A percentile compares a stretch with the other conserved stretches of the same genome.
phyloP scores from a whole-genome alignment of 2,329 filamentous ascomycete genomes.

The Colletotrichum simmondsii region DNA sequence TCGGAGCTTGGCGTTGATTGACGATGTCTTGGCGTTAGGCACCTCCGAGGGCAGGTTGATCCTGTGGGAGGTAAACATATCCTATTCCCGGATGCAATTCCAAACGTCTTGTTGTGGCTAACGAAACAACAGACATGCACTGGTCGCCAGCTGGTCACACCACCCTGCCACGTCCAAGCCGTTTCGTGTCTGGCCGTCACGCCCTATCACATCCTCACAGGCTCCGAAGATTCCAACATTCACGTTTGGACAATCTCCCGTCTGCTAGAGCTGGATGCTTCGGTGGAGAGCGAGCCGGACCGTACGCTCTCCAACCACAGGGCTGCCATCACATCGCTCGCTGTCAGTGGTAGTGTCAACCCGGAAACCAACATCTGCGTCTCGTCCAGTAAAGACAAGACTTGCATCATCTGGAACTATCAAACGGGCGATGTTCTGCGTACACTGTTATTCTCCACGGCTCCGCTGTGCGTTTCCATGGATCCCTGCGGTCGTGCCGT shows the following conservation, averaged over 20 bases:
- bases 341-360: conserved; percentile 73
- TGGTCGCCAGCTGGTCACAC: conserved; percentile 80
- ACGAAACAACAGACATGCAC: conserved; percentile 69
- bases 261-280: conserved; percentile 71
- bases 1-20: conserved; percentile 78
- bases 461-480: conserved; percentile 77
- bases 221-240: conserved; percentile 87
- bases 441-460: conserved; percentile 82
- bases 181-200: conserved; percentile 81
- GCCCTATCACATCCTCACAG: conserved; percentile 79
- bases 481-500: conserved; percentile 88
- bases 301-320: conserved; percentile 83
- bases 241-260: conserved; percentile 89
- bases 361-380: conserved; percentile 82
- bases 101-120: conserved; percentile 31
- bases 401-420: conserved; percentile 94
- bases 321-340: conserved; percentile 75
- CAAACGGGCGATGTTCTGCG: conserved; percentile 79
- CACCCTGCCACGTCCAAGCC: conserved; percentile 81
- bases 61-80: conserved; percentile 83
- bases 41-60: conserved; percentile 88
- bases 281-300: conserved; percentile 74
- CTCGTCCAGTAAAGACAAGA: conserved; percentile 86
- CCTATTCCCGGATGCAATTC: conserved; percentile 19
- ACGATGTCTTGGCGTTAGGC: conserved; percentile 80